Base-by-base conservation (phyloP, 352 stramenopile species). In the Phytophthora niederhauseri region DNA sequence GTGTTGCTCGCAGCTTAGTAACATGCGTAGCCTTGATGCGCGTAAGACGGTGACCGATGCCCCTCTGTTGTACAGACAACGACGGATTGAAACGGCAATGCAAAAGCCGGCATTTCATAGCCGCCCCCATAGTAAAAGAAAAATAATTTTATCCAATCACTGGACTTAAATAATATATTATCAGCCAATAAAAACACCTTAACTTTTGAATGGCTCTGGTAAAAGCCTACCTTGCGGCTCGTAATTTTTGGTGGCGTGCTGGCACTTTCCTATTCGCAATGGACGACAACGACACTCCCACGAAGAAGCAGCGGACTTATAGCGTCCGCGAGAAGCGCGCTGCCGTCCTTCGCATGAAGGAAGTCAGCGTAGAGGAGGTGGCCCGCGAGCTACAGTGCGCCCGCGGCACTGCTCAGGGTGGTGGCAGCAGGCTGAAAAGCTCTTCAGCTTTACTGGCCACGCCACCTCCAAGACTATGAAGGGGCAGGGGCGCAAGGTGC, bases 221-320 rank as follows among this genome's bases (percentile, higher is more conserved):
- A 14, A 41, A 41, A 41, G 34, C 34, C 9, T 41, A 41, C 34
- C 9, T 15, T 15, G 34, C 34, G 9, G 9, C 34, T 41, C 8
- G 4, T 38, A 41, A 41, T 14, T 41, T 41, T 41, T 41, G 12
- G 34, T 0, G 9, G 12, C 34, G 4, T 87, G 12, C 9, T 41
- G 34, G 34, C 34, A 41, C 12, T 41, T 41, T 12, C 34, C 9
- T 4, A 41, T 41, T 41, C 34, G 34, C 34, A 14, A 41, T 41
- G 34, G 34, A 17, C 34, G 34, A 15, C 9, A 41, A 14, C 34
- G 3, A 41, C 31, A 41, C 9, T 14, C 34, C 34, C 9, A 41
- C 9, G 34, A 46, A 46, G 15, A 46, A 46, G 38, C 38, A 46
- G 14, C 38, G 38, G 38, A 8, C 38, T 19, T 46, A 19, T n/a